These are phyloP conservation scores for Pseudozyma hubeiensis DNA, from an alignment of 1,284 basidiomycete genomes.

Conservation along the genomic window DNA sequence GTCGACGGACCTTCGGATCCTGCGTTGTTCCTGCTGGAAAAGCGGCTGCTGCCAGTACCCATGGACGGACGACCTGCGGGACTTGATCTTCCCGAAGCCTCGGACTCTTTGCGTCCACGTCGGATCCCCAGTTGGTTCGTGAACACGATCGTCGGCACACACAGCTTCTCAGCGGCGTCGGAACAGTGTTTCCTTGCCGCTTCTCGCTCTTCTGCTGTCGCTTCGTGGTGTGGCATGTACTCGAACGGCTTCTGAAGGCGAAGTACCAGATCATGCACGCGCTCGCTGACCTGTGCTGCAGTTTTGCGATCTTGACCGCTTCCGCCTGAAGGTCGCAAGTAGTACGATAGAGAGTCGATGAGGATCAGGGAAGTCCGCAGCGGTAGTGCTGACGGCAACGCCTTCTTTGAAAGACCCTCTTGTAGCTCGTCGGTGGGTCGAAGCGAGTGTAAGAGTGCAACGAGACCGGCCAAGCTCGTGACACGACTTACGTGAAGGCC, in stretches of 20 bases:
- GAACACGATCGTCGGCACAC: constrained; percentile 39
- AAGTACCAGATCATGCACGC: constrained; percentile 27
- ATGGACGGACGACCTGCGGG: constrained; percentile 6
- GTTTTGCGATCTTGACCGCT: constrained; percentile 30
- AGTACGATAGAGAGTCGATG: constrained; percentile 46
- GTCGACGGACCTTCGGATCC: constrained; percentile 22
- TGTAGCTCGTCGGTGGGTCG: constrained; percentile 31
- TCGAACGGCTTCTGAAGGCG: constrained; percentile 41
- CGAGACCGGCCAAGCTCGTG: constrained; percentile 23
- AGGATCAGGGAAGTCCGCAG: constrained; percentile 32
- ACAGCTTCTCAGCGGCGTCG: constrained; percentile 24
- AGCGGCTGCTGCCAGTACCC: constrained; percentile 1
- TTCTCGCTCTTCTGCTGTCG: constrained; percentile 10
- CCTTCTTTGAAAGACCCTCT: neutral
- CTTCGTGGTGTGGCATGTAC: constrained; percentile 5
- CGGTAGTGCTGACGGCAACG: constrained; percentile 18
- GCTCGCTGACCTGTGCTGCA: constrained; percentile 18
- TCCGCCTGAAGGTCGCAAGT: constrained; percentile 23
- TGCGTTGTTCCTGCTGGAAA: constrained; percentile 2
- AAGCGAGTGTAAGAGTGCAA: constrained; percentile 29
- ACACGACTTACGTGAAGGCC: constrained; percentile 40
- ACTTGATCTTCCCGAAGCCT: constrained; percentile 13
- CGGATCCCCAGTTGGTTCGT: constrained; percentile 44
- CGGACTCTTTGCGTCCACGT: constrained; percentile 12
- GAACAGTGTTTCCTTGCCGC: constrained; percentile 4